These are phyloP conservation scores for Amoebophrya sp. DNA, from an alignment of 169 alveolate species.

Conservation along the genomic window DNA sequence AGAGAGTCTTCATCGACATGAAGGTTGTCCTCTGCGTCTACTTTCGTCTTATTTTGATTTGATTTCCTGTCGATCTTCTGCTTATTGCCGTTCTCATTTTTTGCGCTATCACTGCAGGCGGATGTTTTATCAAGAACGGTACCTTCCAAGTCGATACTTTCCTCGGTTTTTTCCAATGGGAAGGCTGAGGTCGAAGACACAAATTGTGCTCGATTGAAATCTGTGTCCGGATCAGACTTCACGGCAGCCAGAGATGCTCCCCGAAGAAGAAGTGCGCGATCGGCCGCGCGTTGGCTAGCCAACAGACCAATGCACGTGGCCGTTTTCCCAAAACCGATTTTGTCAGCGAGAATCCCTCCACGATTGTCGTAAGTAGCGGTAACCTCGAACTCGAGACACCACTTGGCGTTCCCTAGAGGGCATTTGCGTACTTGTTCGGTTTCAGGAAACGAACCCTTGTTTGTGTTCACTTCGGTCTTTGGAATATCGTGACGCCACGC, in stretches of 20 bases:
- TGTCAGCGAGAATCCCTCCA: neutral
- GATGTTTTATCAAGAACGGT: too few relatives aligned
- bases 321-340: neutral
- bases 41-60: too few relatives aligned
- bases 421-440: neutral
- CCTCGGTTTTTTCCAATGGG: too few relatives aligned
- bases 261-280: neutral
- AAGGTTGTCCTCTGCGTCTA: too few relatives aligned
- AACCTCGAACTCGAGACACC: neutral
- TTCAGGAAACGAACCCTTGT: neutral
- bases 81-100: too few relatives aligned
- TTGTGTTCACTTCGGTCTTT: too few relatives aligned
- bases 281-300: neutral
- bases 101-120: too few relatives aligned
- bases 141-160: too few relatives aligned
- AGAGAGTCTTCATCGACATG: too few relatives aligned
- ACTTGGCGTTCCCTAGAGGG: neutral
- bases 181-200: too few relatives aligned
- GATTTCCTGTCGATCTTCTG: too few relatives aligned
- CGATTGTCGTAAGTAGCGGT: neutral
- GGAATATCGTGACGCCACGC: neutral
- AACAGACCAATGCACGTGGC: neutral
- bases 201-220: neutral
- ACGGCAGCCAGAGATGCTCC: neutral
- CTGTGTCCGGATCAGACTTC: neutral